Base-by-base conservation (phyloP, 2,329 filamentous ascomycete species). In the Aspergillus sp. region DNA sequence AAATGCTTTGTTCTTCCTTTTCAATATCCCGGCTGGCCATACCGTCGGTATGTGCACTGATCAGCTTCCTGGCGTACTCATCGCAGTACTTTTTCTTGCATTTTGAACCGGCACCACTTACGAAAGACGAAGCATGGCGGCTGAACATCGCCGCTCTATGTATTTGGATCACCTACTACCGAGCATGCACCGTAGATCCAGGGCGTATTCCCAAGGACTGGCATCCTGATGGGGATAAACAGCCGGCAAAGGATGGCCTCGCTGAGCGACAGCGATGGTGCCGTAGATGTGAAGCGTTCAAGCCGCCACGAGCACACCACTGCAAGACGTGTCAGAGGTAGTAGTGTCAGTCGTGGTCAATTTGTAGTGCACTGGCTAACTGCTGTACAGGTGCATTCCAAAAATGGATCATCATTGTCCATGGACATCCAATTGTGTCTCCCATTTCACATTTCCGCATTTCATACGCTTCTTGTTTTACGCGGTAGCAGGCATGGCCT, bases 341-440 rank as follows among this genome's bases (percentile, higher is more conserved):
- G 13, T 19, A 16, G 19, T 38, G 4, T 38, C 14, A n/a, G 2
- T 16, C 11, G 7, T 5, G 6, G 14, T n/a, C 11, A 17, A 7
- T 8, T 1, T 1, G 13, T 2, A 10, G 14, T 38, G 14, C 22
- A 24, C 35, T 16, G 7, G 40, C n/a, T 1, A 13, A 26, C 16
- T 32, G 10, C 7, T 8, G 13, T 22, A 14, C 46, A 83, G 81
- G 69, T 84, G 82, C 60, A 79, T 85, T 46, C 81, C 81, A 1
- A 85, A 84, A 66, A 85, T 85, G 82, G 82, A 85, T 65, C 82
- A 85, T 63, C 84, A 87, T 64, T 87, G 84, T 64, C 82, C 83
- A 6, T 87, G 84, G 84, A 86, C 83, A 20, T 74, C 72, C 32
- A 86, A 86, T 61, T 87, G 84, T 61, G 82, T 87, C 49, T 86